Evolutionary conservation across 352 stramenopile genomes (phyloP).

Genomic region (Phytophthora sojae): DNA sequence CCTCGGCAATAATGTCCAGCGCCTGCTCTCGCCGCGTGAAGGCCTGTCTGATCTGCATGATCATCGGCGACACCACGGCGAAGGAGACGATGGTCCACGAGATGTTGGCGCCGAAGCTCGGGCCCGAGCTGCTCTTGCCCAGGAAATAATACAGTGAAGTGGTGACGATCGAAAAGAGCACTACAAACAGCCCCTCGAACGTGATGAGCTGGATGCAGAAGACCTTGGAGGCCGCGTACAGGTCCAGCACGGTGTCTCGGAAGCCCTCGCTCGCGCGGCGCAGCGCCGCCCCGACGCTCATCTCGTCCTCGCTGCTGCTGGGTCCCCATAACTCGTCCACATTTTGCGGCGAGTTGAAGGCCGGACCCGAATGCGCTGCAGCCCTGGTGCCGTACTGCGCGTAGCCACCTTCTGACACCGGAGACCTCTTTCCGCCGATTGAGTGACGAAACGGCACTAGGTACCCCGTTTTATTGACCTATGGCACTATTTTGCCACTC

Average conservation of each 20-base stretch:
- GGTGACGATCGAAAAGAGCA: constrained; percentile 65
- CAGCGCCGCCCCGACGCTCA: constrained; percentile 21
- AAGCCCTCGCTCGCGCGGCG: constrained; percentile 55
- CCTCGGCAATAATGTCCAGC: constrained; percentile 71
- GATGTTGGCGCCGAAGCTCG: constrained; percentile 81
- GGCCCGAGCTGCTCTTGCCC: constrained; percentile 43
- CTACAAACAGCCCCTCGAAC: constrained; percentile 81
- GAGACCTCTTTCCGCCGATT: constrained; percentile 7
- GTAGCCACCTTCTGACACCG: constrained; percentile 15
- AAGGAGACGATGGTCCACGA: constrained; percentile 88
- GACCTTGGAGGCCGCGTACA: constrained; percentile 83
- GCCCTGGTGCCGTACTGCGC: constrained; percentile 23
- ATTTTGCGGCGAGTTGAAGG: constrained; percentile 2
- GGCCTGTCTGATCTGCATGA: constrained; percentile 89
- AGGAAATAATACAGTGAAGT: constrained; percentile 78
- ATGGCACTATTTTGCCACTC: neutral
- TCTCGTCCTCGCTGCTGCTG: constrained; percentile 15
- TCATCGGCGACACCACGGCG: constrained; percentile 85
- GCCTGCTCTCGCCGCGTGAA: constrained; percentile 79
- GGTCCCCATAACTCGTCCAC: neutral
- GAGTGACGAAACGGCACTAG: neutral
- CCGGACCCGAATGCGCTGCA: neutral
- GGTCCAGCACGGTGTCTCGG: constrained; percentile 68
- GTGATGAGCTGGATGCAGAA: constrained; percentile 78
- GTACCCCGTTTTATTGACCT: constrained; percentile 1